These are phyloP conservation scores for Panaeolus cyanescens DNA, from an alignment of 768 basidiomycete genomes.

Conservation along the genomic window DNA sequence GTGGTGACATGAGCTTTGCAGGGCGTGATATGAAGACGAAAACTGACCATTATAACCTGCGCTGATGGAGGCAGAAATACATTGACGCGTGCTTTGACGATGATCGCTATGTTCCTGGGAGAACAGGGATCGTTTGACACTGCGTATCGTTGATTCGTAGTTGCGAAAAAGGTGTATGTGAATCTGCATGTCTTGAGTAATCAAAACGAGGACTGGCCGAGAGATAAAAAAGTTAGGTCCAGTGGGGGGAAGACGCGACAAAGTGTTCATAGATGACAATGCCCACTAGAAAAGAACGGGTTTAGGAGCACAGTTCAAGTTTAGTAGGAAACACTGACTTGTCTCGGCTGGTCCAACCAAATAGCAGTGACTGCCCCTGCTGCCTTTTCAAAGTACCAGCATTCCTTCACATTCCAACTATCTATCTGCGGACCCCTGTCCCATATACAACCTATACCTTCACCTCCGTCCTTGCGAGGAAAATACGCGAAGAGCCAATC, in stretches of 20 bases:
- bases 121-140: conserved; percentile 50
- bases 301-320: neutral
- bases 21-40: neutral
- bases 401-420: conserved; percentile 60
- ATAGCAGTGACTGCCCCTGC: conserved; percentile 61
- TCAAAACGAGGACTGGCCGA: conserved; percentile 57
- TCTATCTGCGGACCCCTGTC: conserved; percentile 59
- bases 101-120: conserved; percentile 23
- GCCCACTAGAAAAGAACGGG: conserved; percentile 55
- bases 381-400: conserved; percentile 50
- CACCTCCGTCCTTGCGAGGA: conserved; percentile 49
- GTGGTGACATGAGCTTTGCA: conserved; percentile 5
- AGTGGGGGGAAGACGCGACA: conserved; percentile 55
- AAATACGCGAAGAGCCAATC: conserved; percentile 78
- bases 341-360: conserved; percentile 64
- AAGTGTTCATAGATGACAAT: conserved; percentile 40
- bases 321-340: conserved; percentile 41
- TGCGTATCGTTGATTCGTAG: conserved; percentile 42
- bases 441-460: conserved; percentile 72
- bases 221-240: conserved; percentile 59
- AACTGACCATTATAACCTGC: conserved; percentile 57
- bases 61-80: conserved; percentile 60
- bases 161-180: conserved; percentile 57
- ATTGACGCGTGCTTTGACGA: conserved; percentile 37
- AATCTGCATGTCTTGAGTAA: conserved; percentile 64